A percentile compares a stretch with the other conserved stretches of the same genome.
Evolutionary conservation across 768 basidiomycete genomes (phyloP).

Genomic region (Thelephora aurantiotincta): DNA sequence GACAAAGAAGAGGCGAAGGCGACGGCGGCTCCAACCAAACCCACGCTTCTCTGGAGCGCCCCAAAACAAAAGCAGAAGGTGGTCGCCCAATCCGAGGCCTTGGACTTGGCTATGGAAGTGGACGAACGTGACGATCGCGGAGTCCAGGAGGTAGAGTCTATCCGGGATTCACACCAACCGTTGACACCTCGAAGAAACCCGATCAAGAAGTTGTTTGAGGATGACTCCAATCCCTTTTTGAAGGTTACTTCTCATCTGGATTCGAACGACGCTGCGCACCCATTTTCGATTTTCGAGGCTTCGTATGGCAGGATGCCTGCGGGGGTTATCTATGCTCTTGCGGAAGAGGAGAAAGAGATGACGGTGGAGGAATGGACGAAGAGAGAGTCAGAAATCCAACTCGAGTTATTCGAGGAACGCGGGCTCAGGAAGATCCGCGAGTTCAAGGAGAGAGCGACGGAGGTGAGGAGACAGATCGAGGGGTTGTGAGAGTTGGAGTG

Average conservation of each 20-base stretch:
- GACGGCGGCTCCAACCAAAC: not conserved
- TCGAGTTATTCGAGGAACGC: slow-evolving; percentile 40
- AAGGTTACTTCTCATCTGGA: slow-evolving; percentile 3
- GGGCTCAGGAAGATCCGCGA: slow-evolving; percentile 33
- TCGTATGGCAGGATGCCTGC: slow-evolving; percentile 13
- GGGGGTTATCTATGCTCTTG: slow-evolving; percentile 21
- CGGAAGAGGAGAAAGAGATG: slow-evolving; percentile 59
- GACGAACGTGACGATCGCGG: not conserved
- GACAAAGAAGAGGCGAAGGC: slow-evolving; percentile 6
- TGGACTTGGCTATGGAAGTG: not conserved
- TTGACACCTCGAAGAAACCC: slow-evolving; percentile 3
- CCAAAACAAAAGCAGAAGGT: not conserved
- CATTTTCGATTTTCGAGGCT: slow-evolving; percentile 10
- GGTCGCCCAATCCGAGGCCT: too few species aligned
- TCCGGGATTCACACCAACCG: slow-evolving; percentile 2
- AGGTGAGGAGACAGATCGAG: slow-evolving; percentile 21
- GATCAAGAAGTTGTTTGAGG: not conserved
- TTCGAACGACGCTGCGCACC: slow-evolving; percentile 7
- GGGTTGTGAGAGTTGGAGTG: slow-evolving; percentile 3
- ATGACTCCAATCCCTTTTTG: slow-evolving; percentile 1
- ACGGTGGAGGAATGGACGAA: slow-evolving; percentile 77
- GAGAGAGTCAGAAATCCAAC: slow-evolving; percentile 57
- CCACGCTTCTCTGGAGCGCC: not conserved
- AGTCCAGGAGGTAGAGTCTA: not conserved
- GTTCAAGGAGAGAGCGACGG: slow-evolving; percentile 31